A percentile compares a stretch with the other conserved stretches of the same genome.
These are phyloP conservation scores for Hyaloscypha variabilis DNA, from an alignment of 495 filamentous ascomycete genomes.

Conservation along the genomic window DNA sequence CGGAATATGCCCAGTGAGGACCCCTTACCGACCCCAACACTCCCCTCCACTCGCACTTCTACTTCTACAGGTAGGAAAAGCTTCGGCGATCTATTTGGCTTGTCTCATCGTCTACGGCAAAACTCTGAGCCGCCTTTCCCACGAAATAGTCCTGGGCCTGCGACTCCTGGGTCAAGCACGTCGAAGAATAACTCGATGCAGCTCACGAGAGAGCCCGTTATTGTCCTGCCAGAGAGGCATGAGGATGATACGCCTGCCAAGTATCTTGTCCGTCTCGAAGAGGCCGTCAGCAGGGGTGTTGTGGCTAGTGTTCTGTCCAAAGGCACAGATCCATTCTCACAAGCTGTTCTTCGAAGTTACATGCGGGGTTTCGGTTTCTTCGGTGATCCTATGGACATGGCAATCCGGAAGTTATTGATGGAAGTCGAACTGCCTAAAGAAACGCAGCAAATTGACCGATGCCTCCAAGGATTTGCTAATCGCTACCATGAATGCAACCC, in stretches of 20 bases:
- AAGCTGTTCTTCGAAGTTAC: conserved; percentile 83
- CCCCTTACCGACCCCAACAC: conserved; percentile 57
- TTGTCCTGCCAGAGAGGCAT: conserved; percentile 77
- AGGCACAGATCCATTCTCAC: conserved; percentile 79
- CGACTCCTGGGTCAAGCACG: conserved; percentile 63
- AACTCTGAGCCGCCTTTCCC: conserved; percentile 69
- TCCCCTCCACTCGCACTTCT: conserved; percentile 65
- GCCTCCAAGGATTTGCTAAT: conserved; percentile 91
- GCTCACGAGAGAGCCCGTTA: conserved; percentile 51
- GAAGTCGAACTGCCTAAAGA: conserved; percentile 95
- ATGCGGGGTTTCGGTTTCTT: conserved; percentile 95
- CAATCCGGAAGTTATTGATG: conserved; percentile 92
- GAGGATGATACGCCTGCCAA: conserved; percentile 90
- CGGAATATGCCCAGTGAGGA: conserved; percentile 58
- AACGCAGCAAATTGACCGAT: conserved; percentile 96
- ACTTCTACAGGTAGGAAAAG: conserved; percentile 87
- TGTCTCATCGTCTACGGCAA: conserved; percentile 72
- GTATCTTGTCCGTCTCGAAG: conserved; percentile 82
- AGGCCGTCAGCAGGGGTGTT: conserved; percentile 72
- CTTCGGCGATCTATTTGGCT: conserved; percentile 82
- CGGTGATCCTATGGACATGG: conserved; percentile 96
- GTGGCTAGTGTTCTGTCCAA: conserved; percentile 84
- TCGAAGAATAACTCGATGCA: conserved; percentile 76
- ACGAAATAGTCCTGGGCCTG: conserved; percentile 63
- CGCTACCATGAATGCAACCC: conserved; percentile 98